These are phyloP conservation scores for Fagus sylvatica DNA, from an alignment of 306 rosid genomes.

Conservation along the genomic window DNA sequence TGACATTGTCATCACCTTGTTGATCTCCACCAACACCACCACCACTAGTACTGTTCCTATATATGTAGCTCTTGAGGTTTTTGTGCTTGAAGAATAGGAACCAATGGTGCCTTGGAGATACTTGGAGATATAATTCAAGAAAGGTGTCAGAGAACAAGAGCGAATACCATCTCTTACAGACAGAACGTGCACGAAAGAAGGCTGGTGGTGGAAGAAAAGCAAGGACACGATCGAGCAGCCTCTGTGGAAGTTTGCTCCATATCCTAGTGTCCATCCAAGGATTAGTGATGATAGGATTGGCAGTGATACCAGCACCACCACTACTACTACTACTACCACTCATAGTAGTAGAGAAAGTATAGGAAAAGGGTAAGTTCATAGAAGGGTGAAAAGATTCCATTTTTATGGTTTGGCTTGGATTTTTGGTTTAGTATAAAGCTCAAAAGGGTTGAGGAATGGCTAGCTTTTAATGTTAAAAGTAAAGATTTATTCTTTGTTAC, in stretches of 20 bases:
- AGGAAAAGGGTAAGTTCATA: conserved; percentile 57
- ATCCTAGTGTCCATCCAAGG: conserved; percentile 81
- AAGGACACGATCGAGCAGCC: conserved; percentile 68
- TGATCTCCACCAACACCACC: not conserved
- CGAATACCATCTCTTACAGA: conserved; percentile 84
- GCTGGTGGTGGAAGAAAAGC: conserved; percentile 90
- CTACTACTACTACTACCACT: conserved; percentile 20
- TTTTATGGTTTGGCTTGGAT: not conserved
- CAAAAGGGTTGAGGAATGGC: not conserved
- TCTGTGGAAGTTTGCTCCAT: conserved; percentile 86
- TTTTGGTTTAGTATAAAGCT: not conserved
- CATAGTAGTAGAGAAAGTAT: conserved; percentile 43
- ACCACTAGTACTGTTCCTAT: conserved; percentile 37
- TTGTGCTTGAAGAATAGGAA: conserved; percentile 83
- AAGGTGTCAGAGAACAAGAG: conserved; percentile 69
- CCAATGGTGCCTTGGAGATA: conserved; percentile 66
- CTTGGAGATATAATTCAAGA: conserved; percentile 69
- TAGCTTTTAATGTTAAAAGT: not conserved
- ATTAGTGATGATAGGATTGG: conserved; percentile 18
- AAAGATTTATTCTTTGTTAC: not conserved
- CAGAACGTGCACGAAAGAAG: conserved; percentile 78
- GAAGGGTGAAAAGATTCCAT: conserved; percentile 74
- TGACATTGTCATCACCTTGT: not conserved
- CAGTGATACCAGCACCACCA: conserved; percentile 10
- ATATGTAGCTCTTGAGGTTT: conserved; percentile 45